These are phyloP conservation scores for Cyphellophora europaea DNA, from an alignment of 2,329 filamentous ascomycete genomes.

Conservation along the genomic window DNA sequence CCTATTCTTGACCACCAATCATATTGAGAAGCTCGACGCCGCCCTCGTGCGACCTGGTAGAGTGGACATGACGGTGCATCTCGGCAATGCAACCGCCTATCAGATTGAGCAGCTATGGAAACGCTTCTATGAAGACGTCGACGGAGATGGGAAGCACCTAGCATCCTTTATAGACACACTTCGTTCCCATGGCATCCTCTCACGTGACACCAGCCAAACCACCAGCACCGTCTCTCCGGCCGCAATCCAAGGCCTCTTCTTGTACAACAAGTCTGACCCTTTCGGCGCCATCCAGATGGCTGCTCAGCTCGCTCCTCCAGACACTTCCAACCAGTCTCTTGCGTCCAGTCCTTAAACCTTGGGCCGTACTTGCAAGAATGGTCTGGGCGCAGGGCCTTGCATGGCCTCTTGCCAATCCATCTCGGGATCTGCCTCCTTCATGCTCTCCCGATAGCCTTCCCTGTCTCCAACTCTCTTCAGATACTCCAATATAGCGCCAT, in stretches of 20 bases:
- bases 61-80: conserved; percentile 84
- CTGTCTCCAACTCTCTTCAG: conserved; percentile 35
- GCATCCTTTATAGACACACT: conserved; percentile 63
- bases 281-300: conserved; percentile 77
- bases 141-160: conserved; percentile 53
- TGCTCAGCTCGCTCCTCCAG: conserved; percentile 24
- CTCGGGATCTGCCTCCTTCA: conserved; percentile 37
- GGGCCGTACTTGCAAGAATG: neutral
- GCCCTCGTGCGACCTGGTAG: conserved; percentile 84
- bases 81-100: conserved; percentile 77
- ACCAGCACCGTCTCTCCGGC: conserved; percentile 33
- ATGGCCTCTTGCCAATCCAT: neutral
- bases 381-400: neutral
- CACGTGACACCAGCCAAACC: conserved; percentile 30
- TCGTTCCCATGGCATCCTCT: conserved; percentile 60
- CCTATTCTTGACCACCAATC: conserved; percentile 89
- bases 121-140: conserved; percentile 82
- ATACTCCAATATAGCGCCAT: conserved; percentile 36
- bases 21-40: conserved; percentile 73
- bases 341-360: too few relatives aligned
- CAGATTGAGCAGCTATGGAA: conserved; percentile 88
- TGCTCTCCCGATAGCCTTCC: conserved; percentile 38
- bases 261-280: conserved; percentile 90
- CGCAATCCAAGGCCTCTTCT: conserved; percentile 83
- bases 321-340: too few relatives aligned